Percentiles rank a stretch among this genome's conserved stretches.
Evolutionary conservation across 257 asterid species (phyloP).

Genomic region (Nicotiana paniculata): DNA sequence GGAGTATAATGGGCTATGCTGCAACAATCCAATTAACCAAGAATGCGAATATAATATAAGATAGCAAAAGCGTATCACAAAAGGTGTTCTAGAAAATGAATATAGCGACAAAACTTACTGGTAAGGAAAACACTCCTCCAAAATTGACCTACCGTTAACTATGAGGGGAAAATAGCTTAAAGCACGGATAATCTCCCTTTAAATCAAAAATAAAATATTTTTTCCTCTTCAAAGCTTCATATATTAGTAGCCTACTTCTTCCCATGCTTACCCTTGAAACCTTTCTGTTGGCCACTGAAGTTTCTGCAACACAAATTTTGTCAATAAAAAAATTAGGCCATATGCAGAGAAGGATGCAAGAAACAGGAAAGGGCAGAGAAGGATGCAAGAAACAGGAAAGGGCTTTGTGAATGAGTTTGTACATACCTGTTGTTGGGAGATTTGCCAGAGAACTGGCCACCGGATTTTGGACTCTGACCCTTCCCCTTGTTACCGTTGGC

Average conservation of each 20-base stretch:
- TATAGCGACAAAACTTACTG: background rate
- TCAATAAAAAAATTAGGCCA: background rate
- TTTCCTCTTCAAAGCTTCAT: background rate
- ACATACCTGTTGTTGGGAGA: background rate
- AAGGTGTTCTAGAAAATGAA: background rate
- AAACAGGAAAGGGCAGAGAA: background rate
- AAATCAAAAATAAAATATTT: background rate
- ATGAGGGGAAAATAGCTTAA: background rate
- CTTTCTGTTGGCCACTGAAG: background rate
- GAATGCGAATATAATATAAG: background rate
- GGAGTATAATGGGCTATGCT: background rate
- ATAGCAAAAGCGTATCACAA: background rate
- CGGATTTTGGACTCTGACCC: constrained; percentile 22
- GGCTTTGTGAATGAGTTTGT: background rate
- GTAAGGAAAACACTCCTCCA: background rate
- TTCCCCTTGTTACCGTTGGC: background rate
- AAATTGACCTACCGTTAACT: background rate
- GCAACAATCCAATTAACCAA: background rate
- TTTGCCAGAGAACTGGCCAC: constrained; percentile 19
- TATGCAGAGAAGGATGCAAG: background rate
- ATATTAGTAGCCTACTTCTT: background rate
- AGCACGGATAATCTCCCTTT: background rate
- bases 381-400: background rate
- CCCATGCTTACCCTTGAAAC: constrained; percentile 1
- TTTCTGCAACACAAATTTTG: background rate